phyloP scores from a whole-genome alignment of 2,329 filamentous ascomycete species.

The Colletotrichum zoysiae region DNA sequence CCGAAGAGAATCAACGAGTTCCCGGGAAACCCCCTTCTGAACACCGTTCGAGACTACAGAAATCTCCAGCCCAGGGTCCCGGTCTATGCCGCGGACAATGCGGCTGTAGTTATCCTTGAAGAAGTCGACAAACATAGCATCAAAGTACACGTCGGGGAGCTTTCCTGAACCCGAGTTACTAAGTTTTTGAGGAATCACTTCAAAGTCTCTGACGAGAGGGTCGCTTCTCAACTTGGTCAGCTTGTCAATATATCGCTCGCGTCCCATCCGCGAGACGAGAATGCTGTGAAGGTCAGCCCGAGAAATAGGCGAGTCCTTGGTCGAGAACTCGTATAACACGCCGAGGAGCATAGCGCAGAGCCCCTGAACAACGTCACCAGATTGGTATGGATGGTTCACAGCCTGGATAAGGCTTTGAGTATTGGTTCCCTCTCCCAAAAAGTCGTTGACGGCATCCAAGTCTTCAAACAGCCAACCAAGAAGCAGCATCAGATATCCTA shows the following conservation, averaged over 20 bases:
- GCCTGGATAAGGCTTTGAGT: conserved; percentile 87
- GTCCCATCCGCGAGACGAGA: conserved; percentile 80
- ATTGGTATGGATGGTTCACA: conserved; percentile 69
- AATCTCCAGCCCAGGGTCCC: conserved; percentile 89
- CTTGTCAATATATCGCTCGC: conserved; percentile 88
- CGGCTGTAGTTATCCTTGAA: conserved; percentile 96
- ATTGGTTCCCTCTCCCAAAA: conserved; percentile 91
- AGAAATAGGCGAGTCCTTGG: conserved; percentile 93
- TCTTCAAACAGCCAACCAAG: conserved; percentile 94
- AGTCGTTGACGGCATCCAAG: conserved; percentile 90
- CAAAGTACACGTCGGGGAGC: conserved; percentile 86
- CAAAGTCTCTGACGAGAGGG: conserved; percentile 87
- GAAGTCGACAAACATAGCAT: conserved; percentile 89
- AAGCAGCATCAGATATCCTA: conserved; percentile 91
- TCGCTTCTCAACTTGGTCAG: conserved; percentile 83
- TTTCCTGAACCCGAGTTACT: conserved; percentile 60
- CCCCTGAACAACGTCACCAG: conserved; percentile 80
- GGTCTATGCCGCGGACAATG: conserved; percentile 85
- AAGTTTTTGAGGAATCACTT: conserved; percentile 81
- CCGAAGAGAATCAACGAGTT: conserved; percentile 88
- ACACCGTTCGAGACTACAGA: conserved; percentile 83
- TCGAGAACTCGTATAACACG: conserved; percentile 95
- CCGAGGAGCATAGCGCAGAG: conserved; percentile 88
- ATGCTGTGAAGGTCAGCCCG: conserved; percentile 84
- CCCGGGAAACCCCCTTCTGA: conserved; percentile 92